Percentiles rank a stretch among this genome's conserved stretches.
Conservation (phyloP, 768 basidiomycete species). For the Chiua virens region DNA sequence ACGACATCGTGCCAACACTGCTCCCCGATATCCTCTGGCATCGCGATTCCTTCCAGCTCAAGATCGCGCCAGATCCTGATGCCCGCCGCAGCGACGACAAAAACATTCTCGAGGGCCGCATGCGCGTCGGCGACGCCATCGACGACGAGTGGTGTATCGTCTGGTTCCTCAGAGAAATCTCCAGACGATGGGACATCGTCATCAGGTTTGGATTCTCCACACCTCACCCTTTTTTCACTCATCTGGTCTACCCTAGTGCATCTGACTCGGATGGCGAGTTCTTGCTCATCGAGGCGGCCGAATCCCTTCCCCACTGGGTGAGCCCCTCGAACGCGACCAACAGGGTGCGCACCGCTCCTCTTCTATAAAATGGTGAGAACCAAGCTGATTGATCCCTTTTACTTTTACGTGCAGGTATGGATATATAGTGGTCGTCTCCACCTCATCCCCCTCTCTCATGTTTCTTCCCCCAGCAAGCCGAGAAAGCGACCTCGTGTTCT, state of each 20-base stretch:
- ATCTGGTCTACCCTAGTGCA: constrained; percentile 31
- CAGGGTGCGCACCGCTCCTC: constrained; percentile 63
- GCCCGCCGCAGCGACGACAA: constrained; percentile 25
- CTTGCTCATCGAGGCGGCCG: constrained; percentile 93
- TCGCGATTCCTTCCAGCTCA: constrained; percentile 78
- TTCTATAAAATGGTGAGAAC: constrained; percentile 30
- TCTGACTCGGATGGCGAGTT: constrained; percentile 96
- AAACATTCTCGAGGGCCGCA: constrained; percentile 75
- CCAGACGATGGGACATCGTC: constrained; percentile 73
- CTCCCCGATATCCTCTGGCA: constrained; percentile 78
- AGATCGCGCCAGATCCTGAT: constrained; percentile 53
- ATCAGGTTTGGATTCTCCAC: constrained; percentile 58
- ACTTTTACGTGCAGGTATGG: constrained; percentile 74
- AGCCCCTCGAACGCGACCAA: constrained; percentile 90
- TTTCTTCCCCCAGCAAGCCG: constrained; percentile 65
- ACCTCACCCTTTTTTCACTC: not conserved
- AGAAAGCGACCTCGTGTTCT: constrained; percentile 46
- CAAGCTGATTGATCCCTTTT: constrained; percentile 29
- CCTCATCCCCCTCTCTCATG: constrained; percentile 77
- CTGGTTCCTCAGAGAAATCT: constrained; percentile 82
- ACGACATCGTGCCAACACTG: constrained; percentile 49
- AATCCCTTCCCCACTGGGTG: constrained; percentile 86
- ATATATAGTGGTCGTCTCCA: constrained; percentile 81
- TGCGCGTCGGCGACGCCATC: constrained; percentile 94
- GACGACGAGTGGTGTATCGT: constrained; percentile 98